Base-by-base conservation (phyloP, 495 filamentous ascomycete genomes). In the Sabuloglossum arenarium region DNA sequence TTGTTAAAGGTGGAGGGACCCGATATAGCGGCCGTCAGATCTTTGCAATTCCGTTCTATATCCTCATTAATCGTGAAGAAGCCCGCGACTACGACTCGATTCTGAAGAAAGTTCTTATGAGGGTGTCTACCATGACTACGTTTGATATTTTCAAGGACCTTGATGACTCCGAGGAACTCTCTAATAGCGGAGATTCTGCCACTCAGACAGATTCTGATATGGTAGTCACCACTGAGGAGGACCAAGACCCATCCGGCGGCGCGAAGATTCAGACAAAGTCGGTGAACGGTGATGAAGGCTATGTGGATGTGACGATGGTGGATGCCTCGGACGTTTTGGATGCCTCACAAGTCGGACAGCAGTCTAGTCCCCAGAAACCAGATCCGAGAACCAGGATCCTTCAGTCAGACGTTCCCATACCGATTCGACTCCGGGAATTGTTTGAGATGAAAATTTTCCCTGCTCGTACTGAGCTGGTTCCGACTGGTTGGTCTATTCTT, bases 251-350 rank as follows among this genome's bases (percentile, higher is more conserved):
- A 14, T 73, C 80, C 1, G 78, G 74, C 16, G 85, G 84, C 59
- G 75, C 78, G 6, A 81, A 80, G 60, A 72, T 94, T 50, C 75
- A 84, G 59, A 81, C 84, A 23, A 71, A 71, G 0, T 94, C 88
- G 8, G 79, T 94, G 11, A 82, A 88, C 59, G 87, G 86, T 5
- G 90, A 95, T 65, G 88, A 95, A 59, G 86, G 85, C 52, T 79
- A 94, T 59, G 86, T 97, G 3, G 84, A 96, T 64, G 80, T 98
- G 24, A 85, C 84, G 0, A 89, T 93, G 85, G 76, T 75, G 11
- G 83, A 89, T 59, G 71, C 68, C 8, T 61, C 34, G 16, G 34
- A 39, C 8, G 16, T 16, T 16, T 8, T 8, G 16, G 52, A 56
- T 46, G 21, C 29, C 0, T 30, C 39, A 39, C 55, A 47, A 31